phyloP scores from a whole-genome alignment of 805 yeast species.

The Priceomyces fermenticarens region DNA sequence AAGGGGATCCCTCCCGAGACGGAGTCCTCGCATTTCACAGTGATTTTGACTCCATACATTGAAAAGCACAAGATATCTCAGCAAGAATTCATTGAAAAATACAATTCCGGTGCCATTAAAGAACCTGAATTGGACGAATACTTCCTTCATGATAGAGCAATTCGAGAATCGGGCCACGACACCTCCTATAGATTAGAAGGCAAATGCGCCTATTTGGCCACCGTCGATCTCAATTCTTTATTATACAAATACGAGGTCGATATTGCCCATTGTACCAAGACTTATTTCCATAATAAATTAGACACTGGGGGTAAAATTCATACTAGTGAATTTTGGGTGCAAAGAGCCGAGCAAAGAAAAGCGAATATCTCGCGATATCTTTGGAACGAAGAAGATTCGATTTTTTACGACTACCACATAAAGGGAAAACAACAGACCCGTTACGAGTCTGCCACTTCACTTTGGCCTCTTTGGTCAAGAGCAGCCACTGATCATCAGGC shows the following conservation, averaged over 20 bases:
- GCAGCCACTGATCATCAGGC: slow-evolving; percentile 69
- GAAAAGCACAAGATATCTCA: slow-evolving; percentile 55
- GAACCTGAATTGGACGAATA: slow-evolving; percentile 88
- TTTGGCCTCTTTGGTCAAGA: slow-evolving; percentile 92
- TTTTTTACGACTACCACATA: slow-evolving; percentile 82
- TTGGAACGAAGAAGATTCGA: slow-evolving; percentile 80
- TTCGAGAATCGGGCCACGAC: slow-evolving; percentile 95
- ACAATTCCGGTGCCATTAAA: slow-evolving; percentile 59
- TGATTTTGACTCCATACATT: slow-evolving; percentile 66
- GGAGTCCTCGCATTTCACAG: slow-evolving; percentile 81
- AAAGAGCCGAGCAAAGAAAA: slow-evolving; percentile 55
- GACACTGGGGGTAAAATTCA: slow-evolving; percentile 27
- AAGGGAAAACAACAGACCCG: slow-evolving; percentile 50
- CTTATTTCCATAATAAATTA: slow-evolving; percentile 51
- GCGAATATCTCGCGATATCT: slow-evolving; percentile 58
- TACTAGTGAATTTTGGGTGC: slow-evolving; percentile 56
- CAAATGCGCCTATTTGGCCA: slow-evolving; percentile 82
- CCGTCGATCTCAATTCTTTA: slow-evolving; percentile 83
- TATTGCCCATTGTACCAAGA: slow-evolving; percentile 62
- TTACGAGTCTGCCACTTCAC: slow-evolving; percentile 84
- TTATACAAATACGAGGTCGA: slow-evolving; percentile 88
- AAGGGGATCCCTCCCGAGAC: slow-evolving; percentile 96
- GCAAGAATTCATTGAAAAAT: slow-evolving; percentile 59
- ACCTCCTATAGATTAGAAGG: slow-evolving; percentile 90
- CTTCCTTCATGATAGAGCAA: slow-evolving; percentile 89